phyloP scores from a whole-genome alignment of 345 rosid genomes.

The Syzygium jambos region DNA sequence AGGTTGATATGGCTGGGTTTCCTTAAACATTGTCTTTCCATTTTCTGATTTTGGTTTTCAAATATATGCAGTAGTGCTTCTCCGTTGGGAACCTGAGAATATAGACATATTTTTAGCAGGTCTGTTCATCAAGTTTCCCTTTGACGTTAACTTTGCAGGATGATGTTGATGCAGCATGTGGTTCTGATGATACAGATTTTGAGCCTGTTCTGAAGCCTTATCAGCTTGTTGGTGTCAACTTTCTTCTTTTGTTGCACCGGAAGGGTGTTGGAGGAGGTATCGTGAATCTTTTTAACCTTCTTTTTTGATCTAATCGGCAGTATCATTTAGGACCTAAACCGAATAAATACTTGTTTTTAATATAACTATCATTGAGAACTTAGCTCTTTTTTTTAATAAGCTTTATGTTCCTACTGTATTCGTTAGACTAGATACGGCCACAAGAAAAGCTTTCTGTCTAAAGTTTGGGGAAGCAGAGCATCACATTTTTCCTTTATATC shows the following conservation, averaged over 20 bases:
- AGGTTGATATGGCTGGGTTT: neutral
- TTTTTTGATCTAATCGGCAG: neutral
- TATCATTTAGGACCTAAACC: neutral
- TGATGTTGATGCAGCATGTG: conserved; percentile 80
- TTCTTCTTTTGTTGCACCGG: conserved; percentile 82
- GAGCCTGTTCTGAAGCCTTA: conserved; percentile 91
- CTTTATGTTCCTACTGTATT: neutral
- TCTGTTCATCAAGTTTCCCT: neutral
- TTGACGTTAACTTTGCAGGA: conserved; percentile 27
- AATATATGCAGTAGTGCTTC: neutral
- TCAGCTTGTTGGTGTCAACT: conserved; percentile 92
- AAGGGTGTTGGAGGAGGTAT: conserved; percentile 89
- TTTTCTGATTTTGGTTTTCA: neutral
- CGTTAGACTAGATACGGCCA: neutral
- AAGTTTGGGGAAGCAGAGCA: neutral
- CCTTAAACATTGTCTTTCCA: neutral
- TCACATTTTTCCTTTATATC: neutral
- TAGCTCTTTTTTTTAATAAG: neutral
- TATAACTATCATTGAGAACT: neutral
- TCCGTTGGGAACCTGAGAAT: neutral
- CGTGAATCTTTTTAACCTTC: neutral
- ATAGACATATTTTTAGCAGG: neutral
- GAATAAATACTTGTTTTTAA: neutral
- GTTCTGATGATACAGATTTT: conserved; percentile 57
- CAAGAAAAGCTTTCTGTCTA: neutral